Conservation (phyloP, 176 grass and related monocot species). For the Pontederia crassipes region DNA sequence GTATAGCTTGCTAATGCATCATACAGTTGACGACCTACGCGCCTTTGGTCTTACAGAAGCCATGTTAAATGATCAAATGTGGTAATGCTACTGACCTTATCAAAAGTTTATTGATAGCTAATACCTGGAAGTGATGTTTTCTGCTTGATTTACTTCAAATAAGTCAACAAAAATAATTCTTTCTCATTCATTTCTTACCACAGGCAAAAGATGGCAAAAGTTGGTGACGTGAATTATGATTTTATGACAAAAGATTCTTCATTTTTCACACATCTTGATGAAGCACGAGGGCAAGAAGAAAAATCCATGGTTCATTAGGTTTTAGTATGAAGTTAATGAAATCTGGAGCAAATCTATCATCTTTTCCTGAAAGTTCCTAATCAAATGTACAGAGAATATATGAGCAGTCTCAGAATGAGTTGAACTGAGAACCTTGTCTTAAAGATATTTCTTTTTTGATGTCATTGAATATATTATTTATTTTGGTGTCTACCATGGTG, state of each 20-base stretch:
- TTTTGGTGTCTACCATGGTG: too few species aligned
- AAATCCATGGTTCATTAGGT: too few species aligned
- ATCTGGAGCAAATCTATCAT: too few species aligned
- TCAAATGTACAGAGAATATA: too few species aligned
- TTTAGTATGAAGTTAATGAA: too few species aligned
- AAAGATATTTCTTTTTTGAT: too few species aligned
- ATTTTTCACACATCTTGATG: slow-evolving; percentile 45
- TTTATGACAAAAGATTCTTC: slow-evolving; percentile 51
- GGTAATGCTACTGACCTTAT: slow-evolving; percentile 10
- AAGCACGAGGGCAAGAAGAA: neutral
- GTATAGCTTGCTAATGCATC: slow-evolving; percentile 74
- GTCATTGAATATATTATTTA: too few species aligned
- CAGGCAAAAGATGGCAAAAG: slow-evolving; percentile 56
- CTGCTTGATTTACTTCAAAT: neutral
- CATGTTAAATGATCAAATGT: slow-evolving; percentile 63
- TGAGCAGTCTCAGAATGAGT: too few species aligned
- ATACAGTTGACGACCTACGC: slow-evolving; percentile 40
- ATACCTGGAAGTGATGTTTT: neutral
- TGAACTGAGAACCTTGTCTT: too few species aligned
- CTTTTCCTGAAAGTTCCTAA: too few species aligned
- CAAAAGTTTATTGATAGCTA: neutral
- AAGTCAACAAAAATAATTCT: neutral
- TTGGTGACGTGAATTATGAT: slow-evolving; percentile 48
- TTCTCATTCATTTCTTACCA: neutral
- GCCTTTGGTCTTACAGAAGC: slow-evolving; percentile 45